phyloP scores from a whole-genome alignment of 345 rosid species.

The Brassica cretica region DNA sequence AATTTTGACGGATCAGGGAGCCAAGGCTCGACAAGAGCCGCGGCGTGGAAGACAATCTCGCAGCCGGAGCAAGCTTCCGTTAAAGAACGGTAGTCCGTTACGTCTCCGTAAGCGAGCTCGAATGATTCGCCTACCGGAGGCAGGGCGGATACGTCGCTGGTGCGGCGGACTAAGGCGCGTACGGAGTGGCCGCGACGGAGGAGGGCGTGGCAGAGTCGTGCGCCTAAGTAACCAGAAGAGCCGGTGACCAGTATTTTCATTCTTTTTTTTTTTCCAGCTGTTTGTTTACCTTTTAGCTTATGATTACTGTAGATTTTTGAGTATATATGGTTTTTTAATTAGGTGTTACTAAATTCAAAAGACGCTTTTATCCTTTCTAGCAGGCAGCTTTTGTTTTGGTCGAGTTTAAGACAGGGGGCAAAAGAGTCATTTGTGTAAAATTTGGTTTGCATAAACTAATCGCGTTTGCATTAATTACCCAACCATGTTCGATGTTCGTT shows the following conservation, averaged over 20 bases:
- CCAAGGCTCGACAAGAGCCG: conserved; percentile 94
- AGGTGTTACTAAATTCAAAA: not conserved
- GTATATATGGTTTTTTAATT: not conserved
- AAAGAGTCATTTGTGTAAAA: not conserved
- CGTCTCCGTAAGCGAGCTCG: conserved; percentile 78
- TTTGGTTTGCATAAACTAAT: not conserved
- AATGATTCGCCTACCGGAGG: conserved; percentile 40
- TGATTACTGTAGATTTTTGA: not conserved
- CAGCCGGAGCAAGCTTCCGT: conserved; percentile 68
- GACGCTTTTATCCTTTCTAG: not conserved
- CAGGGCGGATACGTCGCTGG: conserved; percentile 69
- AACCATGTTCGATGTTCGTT: not conserved
- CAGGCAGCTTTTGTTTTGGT: not conserved
- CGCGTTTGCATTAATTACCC: not conserved
- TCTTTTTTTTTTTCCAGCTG: not conserved
- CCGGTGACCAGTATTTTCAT: not conserved
- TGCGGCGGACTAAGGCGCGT: conserved; percentile 80
- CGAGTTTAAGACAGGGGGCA: not conserved
- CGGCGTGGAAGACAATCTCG: conserved; percentile 74
- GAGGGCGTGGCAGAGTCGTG: conserved; percentile 72
- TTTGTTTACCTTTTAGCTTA: too few relatives aligned
- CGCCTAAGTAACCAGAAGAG: conserved; percentile 43
- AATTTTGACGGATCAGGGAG: conserved; percentile 79
- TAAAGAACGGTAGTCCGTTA: conserved; percentile 66
- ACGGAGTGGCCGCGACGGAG: conserved; percentile 58